Base-by-base conservation (phyloP, 176 grass and related monocot genomes). In the Triticum monococcum region DNA sequence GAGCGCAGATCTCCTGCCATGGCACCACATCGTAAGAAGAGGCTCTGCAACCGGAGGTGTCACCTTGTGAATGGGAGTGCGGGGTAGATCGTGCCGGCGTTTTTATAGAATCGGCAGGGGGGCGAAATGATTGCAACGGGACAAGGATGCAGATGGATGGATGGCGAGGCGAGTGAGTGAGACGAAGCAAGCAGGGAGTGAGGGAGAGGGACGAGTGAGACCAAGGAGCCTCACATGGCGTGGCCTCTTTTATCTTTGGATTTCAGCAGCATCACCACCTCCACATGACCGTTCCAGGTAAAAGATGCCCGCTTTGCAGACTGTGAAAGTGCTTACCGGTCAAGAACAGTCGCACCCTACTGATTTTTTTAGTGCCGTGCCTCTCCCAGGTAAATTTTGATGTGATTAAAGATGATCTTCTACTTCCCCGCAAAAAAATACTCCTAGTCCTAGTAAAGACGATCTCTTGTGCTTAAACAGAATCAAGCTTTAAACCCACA, bases 221-320 rank as follows among this genome's bases (percentile, higher is more conserved):
- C 5, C 48, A 12, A 8, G 37, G 31, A 46, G 6, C 50, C 75
- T 81, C 89, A 87, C 85, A 87, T 91, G 89, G 85, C 61, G 1
- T n/a, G 59, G 25, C 61, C 85, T 62, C 6, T 40, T 87, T 87
- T 73, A 84, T 84, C 80, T 80, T 80, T 75, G 45, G 11, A 16
- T 75, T 18, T 74, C 24, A 40, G 64, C 24, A 40, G 64, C 79
- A 81, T 72, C 72, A 64, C 12, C 64, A 43, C 54, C 66, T 28
- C 45, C 79, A 84, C 81, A 68, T 87, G 81, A 87, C 85, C 89
- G 85, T 89, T 89, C 71, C 63, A 40, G 85, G 16, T 30, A 60
- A 73, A 86, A 86, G 80, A 91, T 91, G 75, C 68, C n/a, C 28
- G 60, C 89, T 57, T 79, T 60, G 85, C 81, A 9, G 82, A 61